Evolutionary conservation across 2,329 filamentous ascomycete species (phyloP).

Genomic region (Talaromyces sp.): DNA sequence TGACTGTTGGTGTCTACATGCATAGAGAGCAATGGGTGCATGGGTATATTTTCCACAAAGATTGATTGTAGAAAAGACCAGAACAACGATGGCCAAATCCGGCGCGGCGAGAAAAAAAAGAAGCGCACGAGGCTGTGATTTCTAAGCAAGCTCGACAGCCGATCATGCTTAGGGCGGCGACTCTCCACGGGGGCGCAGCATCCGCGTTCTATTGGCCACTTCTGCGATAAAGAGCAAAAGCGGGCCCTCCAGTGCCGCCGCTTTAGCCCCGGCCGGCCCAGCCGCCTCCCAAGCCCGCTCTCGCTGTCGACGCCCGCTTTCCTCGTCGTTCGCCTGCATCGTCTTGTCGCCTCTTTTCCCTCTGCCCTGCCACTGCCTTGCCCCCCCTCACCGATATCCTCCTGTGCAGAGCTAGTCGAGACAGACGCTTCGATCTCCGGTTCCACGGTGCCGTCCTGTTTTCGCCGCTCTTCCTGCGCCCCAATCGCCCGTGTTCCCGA

Average conservation of each 20-base stretch:
- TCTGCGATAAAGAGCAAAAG: neutral
- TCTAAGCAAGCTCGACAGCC: neutral
- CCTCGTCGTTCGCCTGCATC: neutral
- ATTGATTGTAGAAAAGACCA: too few relatives aligned
- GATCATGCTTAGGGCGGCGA: neutral
- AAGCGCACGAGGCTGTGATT: neutral
- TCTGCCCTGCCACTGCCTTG: neutral
- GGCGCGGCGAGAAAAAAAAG: neutral
- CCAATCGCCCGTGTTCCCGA: neutral
- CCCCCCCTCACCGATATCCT: neutral
- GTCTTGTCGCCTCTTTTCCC: too few relatives aligned
- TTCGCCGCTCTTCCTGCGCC: neutral
- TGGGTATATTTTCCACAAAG: too few relatives aligned
- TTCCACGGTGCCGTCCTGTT: neutral
- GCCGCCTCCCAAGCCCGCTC: neutral
- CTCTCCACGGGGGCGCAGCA: neutral
- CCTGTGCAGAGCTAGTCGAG: neutral
- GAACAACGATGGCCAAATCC: too few relatives aligned
- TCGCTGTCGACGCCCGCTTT: neutral
- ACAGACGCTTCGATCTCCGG: neutral
- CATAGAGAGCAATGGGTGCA: neutral
- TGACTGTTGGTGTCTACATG: neutral
- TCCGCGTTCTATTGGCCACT: neutral
- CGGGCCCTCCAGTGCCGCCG: neutral
- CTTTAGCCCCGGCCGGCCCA: neutral